Conservation (phyloP, 1,284 basidiomycete genomes). For the Phellinidium pouzarii region DNA sequence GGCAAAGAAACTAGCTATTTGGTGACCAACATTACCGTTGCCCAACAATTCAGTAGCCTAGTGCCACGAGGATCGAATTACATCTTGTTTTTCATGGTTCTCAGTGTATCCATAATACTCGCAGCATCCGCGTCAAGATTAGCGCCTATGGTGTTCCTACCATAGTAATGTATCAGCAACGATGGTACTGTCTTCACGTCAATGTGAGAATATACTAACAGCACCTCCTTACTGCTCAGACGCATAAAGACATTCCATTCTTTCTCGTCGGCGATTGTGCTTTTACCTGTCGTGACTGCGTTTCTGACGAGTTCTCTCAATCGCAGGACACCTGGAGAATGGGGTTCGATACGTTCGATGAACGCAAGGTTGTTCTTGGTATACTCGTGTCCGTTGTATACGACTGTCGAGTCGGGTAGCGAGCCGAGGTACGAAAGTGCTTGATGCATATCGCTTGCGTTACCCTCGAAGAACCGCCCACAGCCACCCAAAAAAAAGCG, state of each 20-base stretch:
- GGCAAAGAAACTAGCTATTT: too few species aligned
- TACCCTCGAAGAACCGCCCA: slow-evolving; percentile 97
- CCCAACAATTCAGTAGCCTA: neutral
- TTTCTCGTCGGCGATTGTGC: slow-evolving; percentile 82
- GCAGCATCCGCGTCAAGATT: slow-evolving; percentile 40
- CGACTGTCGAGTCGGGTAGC: slow-evolving; percentile 76
- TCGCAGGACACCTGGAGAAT: slow-evolving; percentile 47
- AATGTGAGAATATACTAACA: slow-evolving; percentile 35
- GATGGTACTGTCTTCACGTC: neutral
- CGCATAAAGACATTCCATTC: slow-evolving; percentile 84
- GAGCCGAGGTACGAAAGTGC: slow-evolving; percentile 71
- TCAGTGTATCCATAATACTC: slow-evolving; percentile 65
- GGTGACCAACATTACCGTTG: too few species aligned
- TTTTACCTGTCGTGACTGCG: slow-evolving; percentile 63
- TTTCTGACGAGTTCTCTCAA: slow-evolving; percentile 51
- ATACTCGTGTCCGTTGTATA: slow-evolving; percentile 94
- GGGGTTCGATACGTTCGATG: slow-evolving; percentile 59
- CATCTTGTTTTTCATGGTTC: slow-evolving; percentile 82
- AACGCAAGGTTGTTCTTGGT: slow-evolving; percentile 66
- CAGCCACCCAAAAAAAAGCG: slow-evolving; percentile 91
- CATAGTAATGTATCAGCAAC: neutral
- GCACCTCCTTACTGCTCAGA: slow-evolving; percentile 47
- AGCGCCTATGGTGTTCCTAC: slow-evolving; percentile 43
- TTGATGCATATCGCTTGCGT: slow-evolving; percentile 77
- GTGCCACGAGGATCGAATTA: slow-evolving; percentile 6